phyloP scores from a whole-genome alignment of 1,139 yeast genomes.

The Magnusiomyces tetraspermus region DNA sequence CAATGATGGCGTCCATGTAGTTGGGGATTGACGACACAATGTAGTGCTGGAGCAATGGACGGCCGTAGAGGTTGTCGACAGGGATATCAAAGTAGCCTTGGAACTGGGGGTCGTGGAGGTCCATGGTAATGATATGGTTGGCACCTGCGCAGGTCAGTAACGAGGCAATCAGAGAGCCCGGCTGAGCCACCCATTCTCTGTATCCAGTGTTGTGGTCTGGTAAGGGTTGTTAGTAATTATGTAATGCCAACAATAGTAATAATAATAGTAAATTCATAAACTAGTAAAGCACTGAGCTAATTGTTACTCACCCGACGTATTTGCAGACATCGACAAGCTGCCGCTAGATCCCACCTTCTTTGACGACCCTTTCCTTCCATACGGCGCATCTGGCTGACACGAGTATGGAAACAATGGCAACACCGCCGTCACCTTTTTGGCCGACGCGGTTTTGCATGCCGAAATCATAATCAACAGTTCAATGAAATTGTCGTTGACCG shows the following conservation, averaged over 20 bases:
- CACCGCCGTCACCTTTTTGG: constrained; percentile 87
- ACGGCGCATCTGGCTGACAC: constrained; percentile 94
- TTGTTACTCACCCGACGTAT: not conserved
- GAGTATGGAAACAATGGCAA: constrained; percentile 93
- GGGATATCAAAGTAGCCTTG: constrained; percentile 92
- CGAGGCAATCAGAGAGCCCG: constrained; percentile 87
- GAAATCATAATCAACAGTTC: constrained; percentile 82
- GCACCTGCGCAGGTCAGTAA: constrained; percentile 90
- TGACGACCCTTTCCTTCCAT: constrained; percentile 57
- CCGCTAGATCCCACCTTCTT: too few species aligned
- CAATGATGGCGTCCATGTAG: constrained; percentile 72
- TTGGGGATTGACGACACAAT: constrained; percentile 64
- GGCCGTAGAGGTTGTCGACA: constrained; percentile 81
- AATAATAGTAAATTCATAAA: too few species aligned
- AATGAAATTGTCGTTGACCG: constrained; percentile 83
- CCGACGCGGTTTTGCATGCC: constrained; percentile 94
- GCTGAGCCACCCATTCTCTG: constrained; percentile 92
- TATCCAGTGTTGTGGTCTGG: constrained; percentile 60
- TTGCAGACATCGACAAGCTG: too few species aligned
- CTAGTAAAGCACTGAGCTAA: too few species aligned
- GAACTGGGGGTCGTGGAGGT: constrained; percentile 85
- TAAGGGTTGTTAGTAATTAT: too few species aligned
- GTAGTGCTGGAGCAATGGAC: constrained; percentile 74
- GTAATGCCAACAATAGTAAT: too few species aligned
- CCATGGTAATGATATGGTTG: constrained; percentile 95